Evolutionary conservation across 345 rosid species (phyloP), one percentile per base, ranked within the genome.

Genomic region (Draba incana): DNA sequence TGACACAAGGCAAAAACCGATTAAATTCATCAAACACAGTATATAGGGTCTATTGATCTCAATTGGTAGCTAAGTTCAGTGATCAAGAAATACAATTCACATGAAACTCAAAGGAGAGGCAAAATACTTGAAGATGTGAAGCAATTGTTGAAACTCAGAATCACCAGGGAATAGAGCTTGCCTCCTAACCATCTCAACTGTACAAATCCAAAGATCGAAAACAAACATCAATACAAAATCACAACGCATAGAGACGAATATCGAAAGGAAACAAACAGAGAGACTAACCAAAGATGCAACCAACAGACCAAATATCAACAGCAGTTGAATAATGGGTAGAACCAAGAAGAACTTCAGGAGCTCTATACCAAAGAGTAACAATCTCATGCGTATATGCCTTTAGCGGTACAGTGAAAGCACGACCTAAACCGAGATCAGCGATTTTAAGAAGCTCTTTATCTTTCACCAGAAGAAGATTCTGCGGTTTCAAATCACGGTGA

Each of bases 281-380:
- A 37, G 56, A n/a, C 59, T 47, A 71, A 88, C 90, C 96, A 3
- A 90, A 93, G 66, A 93, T 90, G 81, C 98, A 93, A 12, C 98
- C 98, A 27, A 93, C 97, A 13, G 98, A 93, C 98, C 98, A 93
- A 77, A 93, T 88, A 28, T 93, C 98, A 12, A 90, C 97, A 15
- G 79, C 96, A 3, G 92, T 87, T 24, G 98, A 93, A 51, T 93
- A 90, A 55, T 87, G 94, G 54, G 91, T 78, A 5, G 89, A 85
- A 0, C 97, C 97, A 41, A 93, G 90, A 70, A 93, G 79, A 48
- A 90, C 97, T 76, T 93, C 98, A 0, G 98, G 97, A 30, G 98
- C 96, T 53, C 97, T 70, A 50, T 93, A 90, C 98, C 98, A 93
- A 57, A 93, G 98, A 33, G 96, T 90, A 11, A 93, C 97, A 10